Evolutionary conservation across 2,329 filamentous ascomycete species (phyloP).

Genomic region (Emergomyces africanus): DNA sequence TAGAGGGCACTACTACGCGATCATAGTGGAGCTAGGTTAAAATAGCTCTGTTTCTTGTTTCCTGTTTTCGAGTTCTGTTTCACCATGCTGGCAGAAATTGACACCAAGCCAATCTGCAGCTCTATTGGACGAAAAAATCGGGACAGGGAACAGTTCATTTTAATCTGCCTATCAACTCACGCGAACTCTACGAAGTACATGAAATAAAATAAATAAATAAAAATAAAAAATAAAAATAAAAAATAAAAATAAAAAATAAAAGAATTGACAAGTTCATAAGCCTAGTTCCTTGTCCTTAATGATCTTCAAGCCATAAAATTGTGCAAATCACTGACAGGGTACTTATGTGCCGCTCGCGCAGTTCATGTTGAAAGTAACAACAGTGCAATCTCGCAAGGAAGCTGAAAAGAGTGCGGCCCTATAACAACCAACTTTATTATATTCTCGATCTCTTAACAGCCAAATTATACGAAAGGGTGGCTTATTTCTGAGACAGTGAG

Average conservation of each 20-base stretch:
- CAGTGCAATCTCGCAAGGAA: background rate
- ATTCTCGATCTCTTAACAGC: background rate
- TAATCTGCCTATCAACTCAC: background rate
- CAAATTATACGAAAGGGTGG: background rate
- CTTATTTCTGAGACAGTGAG: background rate
- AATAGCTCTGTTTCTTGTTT: background rate
- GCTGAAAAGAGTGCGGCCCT: background rate
- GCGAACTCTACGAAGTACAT: no score
- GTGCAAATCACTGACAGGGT: background rate
- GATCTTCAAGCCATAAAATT: background rate
- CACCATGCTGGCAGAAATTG: background rate
- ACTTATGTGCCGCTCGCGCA: background rate
- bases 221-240: no score
- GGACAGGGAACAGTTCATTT: background rate
- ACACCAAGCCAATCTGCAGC: background rate
- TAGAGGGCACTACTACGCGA: background rate
- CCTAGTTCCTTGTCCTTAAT: background rate
- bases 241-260: background rate
- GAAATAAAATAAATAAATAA: no score
- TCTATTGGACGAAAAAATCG: background rate
- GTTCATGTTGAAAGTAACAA: background rate
- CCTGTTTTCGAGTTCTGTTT: background rate
- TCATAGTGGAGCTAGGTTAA: background rate
- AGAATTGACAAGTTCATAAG: background rate
- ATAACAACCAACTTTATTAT: background rate